These are phyloP conservation scores for Phytophthora gonapodyides DNA, from an alignment of 352 stramenopile species.

Conservation along the genomic window DNA sequence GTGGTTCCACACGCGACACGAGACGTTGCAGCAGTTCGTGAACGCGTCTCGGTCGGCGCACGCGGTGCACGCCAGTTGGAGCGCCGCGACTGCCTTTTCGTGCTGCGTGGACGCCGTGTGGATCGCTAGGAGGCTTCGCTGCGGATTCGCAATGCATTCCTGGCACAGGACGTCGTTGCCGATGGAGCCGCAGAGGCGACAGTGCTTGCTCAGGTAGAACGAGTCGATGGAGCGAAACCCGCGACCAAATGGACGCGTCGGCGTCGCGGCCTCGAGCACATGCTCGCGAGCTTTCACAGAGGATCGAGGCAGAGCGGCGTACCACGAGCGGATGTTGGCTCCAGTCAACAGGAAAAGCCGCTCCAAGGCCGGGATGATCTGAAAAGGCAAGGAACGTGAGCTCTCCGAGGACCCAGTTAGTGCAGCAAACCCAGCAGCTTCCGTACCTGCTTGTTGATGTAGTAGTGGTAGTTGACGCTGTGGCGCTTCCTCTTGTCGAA, in stretches of 20 bases:
- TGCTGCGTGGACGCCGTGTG: slow-evolving; percentile 46
- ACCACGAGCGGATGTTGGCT: slow-evolving; percentile 81
- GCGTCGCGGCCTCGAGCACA: slow-evolving; percentile 20
- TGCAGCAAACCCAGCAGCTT: background rate
- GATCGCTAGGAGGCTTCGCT: slow-evolving; percentile 71
- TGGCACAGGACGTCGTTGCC: slow-evolving; percentile 57
- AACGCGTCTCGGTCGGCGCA: slow-evolving; percentile 63
- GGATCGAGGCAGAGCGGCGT: slow-evolving; percentile 57
- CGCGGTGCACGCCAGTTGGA: slow-evolving; percentile 48
- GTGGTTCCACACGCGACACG: slow-evolving; percentile 74
- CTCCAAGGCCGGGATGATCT: slow-evolving; percentile 88
- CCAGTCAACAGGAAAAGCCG: slow-evolving; percentile 81
- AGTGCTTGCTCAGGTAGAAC: slow-evolving; percentile 87
- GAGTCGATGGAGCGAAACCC: slow-evolving; percentile 70
- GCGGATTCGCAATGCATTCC: slow-evolving; percentile 55
- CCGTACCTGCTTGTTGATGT: slow-evolving; percentile 89
- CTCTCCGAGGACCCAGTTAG: background rate
- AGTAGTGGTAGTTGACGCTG: slow-evolving; percentile 93
- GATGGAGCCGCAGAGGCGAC: slow-evolving; percentile 69
- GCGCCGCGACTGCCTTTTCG: slow-evolving; percentile 44
- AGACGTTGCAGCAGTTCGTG: slow-evolving; percentile 52
- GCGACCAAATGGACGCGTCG: slow-evolving; percentile 20
- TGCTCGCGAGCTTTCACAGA: slow-evolving; percentile 61
- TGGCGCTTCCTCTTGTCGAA: slow-evolving; percentile 45
- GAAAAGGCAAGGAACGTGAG: background rate